Evolutionary conservation across 352 stramenopile species (phyloP), one percentile per base, ranked within the genome.

Genomic region (Pilasporangium apinafurcum): DNA sequence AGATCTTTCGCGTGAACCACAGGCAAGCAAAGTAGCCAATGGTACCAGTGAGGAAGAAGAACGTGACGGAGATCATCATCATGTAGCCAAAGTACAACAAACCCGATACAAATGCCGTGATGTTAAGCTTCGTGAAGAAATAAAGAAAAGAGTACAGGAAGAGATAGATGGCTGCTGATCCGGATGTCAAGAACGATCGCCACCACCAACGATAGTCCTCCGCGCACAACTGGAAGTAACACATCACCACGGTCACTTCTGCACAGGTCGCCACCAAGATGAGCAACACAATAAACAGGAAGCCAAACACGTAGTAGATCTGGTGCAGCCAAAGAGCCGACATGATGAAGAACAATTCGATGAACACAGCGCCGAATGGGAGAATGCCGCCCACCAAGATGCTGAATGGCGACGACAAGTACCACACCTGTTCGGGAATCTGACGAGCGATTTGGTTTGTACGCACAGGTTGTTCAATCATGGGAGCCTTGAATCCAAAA

Each of bases 301-400:
- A 99, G 40, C 97, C 96, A 69, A 99, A 99, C 27, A 99, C 95
- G 77, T 98, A 99, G 81, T 99, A 99, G 55, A 98, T 97, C 83
- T 98, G 92, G 72, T 99, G 92, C 37, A 99, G 65, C 96, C 97
- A 99, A 25, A 99, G 71, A 39, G 96, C 95, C 51, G 85, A 97
- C 95, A 99, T 99, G 68, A 99, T 99, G 78, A 99, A 99, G 66
- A 99, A 99, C 18, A 99, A 84, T 65, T 99, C 97, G 53, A 99
- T 98, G 67, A 98, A 99, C 31, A 99, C 95, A 7, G 95, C 96
- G 27, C 96, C 97, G 62, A 99, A 99, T 13, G 97, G 97, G 18
- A 99, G 65, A 32, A 99, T 94, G 40, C 97, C 97, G 33, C 96
- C 97, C 7, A 99, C 70, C 13, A 98, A 56, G 53, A 98, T 97